Percentiles rank a stretch among this genome's conserved stretches.
These are phyloP conservation scores for Gynochthodes officinalis DNA, from an alignment of 257 asterid genomes.

Conservation along the genomic window DNA sequence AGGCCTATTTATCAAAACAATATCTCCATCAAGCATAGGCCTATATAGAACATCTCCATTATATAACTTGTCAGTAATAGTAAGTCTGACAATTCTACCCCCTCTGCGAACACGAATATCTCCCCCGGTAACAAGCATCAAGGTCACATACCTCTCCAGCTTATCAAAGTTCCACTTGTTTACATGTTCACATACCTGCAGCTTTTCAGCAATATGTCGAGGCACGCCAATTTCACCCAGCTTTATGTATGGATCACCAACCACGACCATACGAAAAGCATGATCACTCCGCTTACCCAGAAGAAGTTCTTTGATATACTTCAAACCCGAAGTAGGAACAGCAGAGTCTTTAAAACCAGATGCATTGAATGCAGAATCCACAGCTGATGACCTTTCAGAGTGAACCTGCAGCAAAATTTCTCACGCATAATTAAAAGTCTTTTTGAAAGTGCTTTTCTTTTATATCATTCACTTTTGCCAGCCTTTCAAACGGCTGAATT, in stretches of 20 bases:
- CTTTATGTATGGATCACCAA: constrained; percentile 74
- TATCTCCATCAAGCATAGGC: constrained; percentile 83
- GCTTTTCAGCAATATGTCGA: constrained; percentile 54
- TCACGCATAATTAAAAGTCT: constrained; percentile 18
- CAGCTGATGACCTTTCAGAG: constrained; percentile 59
- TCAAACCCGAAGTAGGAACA: constrained; percentile 67
- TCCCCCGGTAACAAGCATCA: constrained; percentile 52
- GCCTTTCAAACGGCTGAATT: not conserved
- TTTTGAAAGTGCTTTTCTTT: constrained; percentile 6
- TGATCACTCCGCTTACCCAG: constrained; percentile 81
- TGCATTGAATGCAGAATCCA: constrained; percentile 31
- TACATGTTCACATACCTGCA: constrained; percentile 56
- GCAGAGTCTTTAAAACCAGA: constrained; percentile 26
- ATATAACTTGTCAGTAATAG: constrained; percentile 56
- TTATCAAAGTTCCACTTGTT: constrained; percentile 62
- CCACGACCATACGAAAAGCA: constrained; percentile 88
- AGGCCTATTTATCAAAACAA: constrained; percentile 77
- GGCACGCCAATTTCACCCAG: constrained; percentile 85
- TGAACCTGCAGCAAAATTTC: constrained; percentile 61
- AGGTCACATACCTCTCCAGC: constrained; percentile 48
- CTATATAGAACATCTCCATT: constrained; percentile 68
- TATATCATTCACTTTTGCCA: no score
- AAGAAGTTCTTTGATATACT: constrained; percentile 69
- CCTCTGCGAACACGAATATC: constrained; percentile 48
- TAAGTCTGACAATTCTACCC: constrained; percentile 42